Evolutionary conservation across 192 early-diverging fungal species (phyloP), one percentile per base, ranked within the genome.

Genomic region (Pilobolus umbonatus): DNA sequence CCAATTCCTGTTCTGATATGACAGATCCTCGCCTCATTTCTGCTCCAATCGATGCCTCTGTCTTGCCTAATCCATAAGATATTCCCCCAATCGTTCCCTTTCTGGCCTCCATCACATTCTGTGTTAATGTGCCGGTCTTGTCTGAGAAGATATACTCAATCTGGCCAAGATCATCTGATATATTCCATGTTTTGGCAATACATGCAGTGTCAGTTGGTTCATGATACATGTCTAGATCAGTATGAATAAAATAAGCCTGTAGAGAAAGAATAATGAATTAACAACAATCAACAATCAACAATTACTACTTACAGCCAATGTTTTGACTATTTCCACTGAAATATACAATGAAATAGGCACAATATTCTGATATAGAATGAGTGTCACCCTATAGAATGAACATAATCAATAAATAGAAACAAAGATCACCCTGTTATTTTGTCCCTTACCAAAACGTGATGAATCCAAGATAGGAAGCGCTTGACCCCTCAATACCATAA

Each of bases 141-240:
- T 98, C 96, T 22, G 89, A 90, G 64, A 98, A 97, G 11, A 97
- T 82, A 69, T 97, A 97, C 65, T 95, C 91, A 21, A 98, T 92
- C 64, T 96, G 91, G 5, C 94, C 94, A 10, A 98, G 71, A 64
- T 98, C 94, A 55, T 98, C 92, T n/a, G 90, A 87, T 40, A 93
- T 77, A 57, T 88, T 94, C 94, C 93, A 97, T 11, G 87, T 80
- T 49, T 86, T 84, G 21, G 94, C 89, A 14, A 85, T 79, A 75
- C 92, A 95, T 6, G 88, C 81, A 11, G 83, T 80, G 55, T 95
- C 82, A 12, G 80, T 76, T 22, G 81, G 78, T 57, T 81, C 82
- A 57, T 96, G 83, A 61, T 92, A 96, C 88, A 98, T 93, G 75
- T 93, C 90, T 8, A 87, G 65, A 68, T 98, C 96, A 52, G 82